These are phyloP conservation scores for Fraxinus angustifolia DNA, from an alignment of 305 asterid species.

Conservation along the genomic window DNA sequence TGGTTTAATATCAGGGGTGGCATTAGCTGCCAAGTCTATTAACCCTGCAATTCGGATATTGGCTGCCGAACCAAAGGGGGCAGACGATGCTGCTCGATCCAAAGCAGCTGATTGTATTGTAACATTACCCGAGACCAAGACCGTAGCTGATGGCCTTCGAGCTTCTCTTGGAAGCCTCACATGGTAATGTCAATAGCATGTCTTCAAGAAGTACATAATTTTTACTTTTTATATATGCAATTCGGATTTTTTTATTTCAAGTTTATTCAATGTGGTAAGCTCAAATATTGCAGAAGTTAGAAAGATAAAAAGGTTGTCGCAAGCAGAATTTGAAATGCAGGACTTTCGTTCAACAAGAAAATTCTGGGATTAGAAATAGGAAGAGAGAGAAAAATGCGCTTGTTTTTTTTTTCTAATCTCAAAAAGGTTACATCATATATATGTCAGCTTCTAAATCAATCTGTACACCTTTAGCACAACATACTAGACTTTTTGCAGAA, in stretches of 20 bases:
- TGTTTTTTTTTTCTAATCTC: background rate
- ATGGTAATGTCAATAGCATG: slow-evolving; percentile 45
- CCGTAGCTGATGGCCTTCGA: slow-evolving; percentile 91
- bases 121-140: slow-evolving; percentile 57
- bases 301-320: background rate
- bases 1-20: slow-evolving; percentile 87
- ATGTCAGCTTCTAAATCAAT: background rate
- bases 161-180: slow-evolving; percentile 84
- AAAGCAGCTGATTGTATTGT: slow-evolving; percentile 58
- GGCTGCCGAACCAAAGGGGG: slow-evolving; percentile 93
- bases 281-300: background rate
- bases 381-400: background rate
- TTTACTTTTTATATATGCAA: background rate
- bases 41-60: slow-evolving; percentile 66
- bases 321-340: background rate
- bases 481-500: background rate
- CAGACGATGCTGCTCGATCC: slow-evolving; percentile 83
- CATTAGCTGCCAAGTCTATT: slow-evolving; percentile 80
- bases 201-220: slow-evolving; percentile 4
- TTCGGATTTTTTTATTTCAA: background rate
- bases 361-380: background rate
- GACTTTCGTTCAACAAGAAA: background rate
- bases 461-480: background rate
- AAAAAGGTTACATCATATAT: background rate
- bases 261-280: background rate